phyloP scores from a whole-genome alignment of 805 yeast species.

The Trichomonascus vanleenenianus region DNA sequence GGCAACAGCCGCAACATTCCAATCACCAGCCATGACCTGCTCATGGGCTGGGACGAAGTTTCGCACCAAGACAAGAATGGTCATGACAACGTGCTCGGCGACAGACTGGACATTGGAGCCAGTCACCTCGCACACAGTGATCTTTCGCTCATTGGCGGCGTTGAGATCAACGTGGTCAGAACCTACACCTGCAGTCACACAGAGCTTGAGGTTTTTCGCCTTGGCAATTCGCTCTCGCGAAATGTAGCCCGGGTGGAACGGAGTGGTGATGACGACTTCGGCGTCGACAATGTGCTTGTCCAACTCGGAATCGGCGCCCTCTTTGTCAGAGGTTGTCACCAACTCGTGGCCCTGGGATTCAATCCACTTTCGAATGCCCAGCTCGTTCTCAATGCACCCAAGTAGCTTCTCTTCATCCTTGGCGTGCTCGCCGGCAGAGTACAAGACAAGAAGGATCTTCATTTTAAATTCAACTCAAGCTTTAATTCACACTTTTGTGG shows the following conservation, averaged over 20 bases:
- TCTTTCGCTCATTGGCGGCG: slow-evolving; percentile 54
- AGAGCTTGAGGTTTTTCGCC: slow-evolving; percentile 60
- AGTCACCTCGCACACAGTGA: slow-evolving; percentile 72
- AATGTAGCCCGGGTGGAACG: slow-evolving; percentile 76
- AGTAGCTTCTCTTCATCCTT: slow-evolving; percentile 50
- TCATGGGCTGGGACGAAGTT: slow-evolving; percentile 76
- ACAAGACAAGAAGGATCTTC: slow-evolving; percentile 50
- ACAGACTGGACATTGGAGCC: slow-evolving; percentile 76
- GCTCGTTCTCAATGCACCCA: slow-evolving; percentile 69
- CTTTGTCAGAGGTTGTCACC: slow-evolving; percentile 62
- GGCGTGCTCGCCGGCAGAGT: slow-evolving; percentile 54
- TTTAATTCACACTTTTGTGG: too few relatives aligned
- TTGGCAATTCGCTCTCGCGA: slow-evolving; percentile 55
- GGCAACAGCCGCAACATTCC: slow-evolving; percentile 76
- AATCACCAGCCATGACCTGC: slow-evolving; percentile 49
- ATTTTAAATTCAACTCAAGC: slow-evolving; percentile 5
- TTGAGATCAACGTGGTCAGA: slow-evolving; percentile 72
- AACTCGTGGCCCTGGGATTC: slow-evolving; percentile 60
- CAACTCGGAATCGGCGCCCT: slow-evolving; percentile 47
- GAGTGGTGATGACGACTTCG: slow-evolving; percentile 72
- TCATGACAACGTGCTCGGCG: slow-evolving; percentile 74
- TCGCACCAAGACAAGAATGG: slow-evolving; percentile 61
- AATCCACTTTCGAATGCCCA: slow-evolving; percentile 60
- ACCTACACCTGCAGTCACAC: slow-evolving; percentile 80
- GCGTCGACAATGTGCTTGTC: slow-evolving; percentile 65